These are phyloP conservation scores for Diaporthe vaccinii DNA, from an alignment of 2,329 filamentous ascomycete species.

Conservation along the genomic window DNA sequence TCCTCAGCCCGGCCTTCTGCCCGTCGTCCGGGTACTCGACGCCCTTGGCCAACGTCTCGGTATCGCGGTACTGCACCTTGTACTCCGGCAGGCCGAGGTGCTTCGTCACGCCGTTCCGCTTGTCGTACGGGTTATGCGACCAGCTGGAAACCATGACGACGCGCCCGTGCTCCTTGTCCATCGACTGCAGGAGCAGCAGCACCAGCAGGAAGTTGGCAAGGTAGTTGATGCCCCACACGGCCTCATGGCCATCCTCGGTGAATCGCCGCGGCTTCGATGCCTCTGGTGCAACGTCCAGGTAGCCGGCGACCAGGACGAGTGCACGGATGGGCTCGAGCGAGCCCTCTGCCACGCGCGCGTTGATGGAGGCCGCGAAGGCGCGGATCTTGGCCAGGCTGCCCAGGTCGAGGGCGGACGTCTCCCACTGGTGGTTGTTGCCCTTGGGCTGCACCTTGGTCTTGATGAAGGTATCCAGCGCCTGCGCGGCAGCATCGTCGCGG, in stretches of 20 bases:
- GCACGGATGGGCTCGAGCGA: constrained; percentile 55
- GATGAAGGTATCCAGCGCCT: constrained; percentile 47
- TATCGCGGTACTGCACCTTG: constrained; percentile 43
- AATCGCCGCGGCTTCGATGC: constrained; percentile 33
- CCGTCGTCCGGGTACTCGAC: constrained; percentile 43
- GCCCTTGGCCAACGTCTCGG: constrained; percentile 46
- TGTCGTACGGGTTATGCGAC: constrained; percentile 28
- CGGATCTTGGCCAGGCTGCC: constrained; percentile 48
- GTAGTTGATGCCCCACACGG: constrained; percentile 44
- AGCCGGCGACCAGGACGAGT: constrained; percentile 54
- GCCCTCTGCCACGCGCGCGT: constrained; percentile 48
- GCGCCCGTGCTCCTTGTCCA: constrained; percentile 43
- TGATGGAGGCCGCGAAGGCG: constrained; percentile 47
- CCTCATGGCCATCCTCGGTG: constrained; percentile 39
- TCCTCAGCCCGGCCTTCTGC: constrained; percentile 42
- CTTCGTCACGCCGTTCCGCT: neutral
- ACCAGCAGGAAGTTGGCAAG: constrained; percentile 47
- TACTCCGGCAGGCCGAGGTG: constrained; percentile 20
- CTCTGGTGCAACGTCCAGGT: constrained; percentile 45
- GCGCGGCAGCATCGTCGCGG: constrained; percentile 50
- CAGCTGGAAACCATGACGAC: constrained; percentile 44
- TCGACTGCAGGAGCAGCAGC: constrained; percentile 44
- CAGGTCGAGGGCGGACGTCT: constrained; percentile 52
- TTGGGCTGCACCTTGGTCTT: constrained; percentile 29
- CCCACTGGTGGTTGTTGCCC: constrained; percentile 46